Percentiles rank a stretch among this genome's conserved stretches.
Evolutionary conservation across 768 basidiomycete genomes (phyloP).

Genomic region (Boletus fagicola): DNA sequence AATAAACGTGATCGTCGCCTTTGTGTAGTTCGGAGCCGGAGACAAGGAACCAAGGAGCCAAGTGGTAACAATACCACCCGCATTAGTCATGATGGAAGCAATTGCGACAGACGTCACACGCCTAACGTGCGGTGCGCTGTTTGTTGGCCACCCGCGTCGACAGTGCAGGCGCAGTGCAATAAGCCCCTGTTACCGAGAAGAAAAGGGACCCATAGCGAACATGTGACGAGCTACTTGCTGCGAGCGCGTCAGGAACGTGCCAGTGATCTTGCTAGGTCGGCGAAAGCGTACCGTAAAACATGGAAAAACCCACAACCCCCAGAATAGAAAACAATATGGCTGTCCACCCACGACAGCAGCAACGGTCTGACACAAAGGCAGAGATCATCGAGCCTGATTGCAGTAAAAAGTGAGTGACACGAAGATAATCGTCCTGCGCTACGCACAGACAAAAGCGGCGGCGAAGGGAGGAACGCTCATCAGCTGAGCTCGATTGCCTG

Average conservation of each 20-base stretch:
- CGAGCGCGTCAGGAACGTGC: not conserved
- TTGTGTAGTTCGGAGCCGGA: conserved; percentile 47
- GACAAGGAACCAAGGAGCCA: conserved; percentile 57
- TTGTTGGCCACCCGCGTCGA: conserved; percentile 43
- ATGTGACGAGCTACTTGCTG: conserved; percentile 31
- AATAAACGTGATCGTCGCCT: conserved; percentile 41
- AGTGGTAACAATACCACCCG: conserved; percentile 58
- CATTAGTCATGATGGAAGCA: conserved; percentile 55
- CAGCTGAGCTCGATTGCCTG: conserved; percentile 52
- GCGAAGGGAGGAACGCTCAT: conserved; percentile 62
- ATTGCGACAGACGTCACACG: conserved; percentile 60
- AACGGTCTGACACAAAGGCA: conserved; percentile 53
- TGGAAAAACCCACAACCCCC: conserved; percentile 49
- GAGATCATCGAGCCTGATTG: conserved; percentile 37
- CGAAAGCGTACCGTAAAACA: conserved; percentile 48
- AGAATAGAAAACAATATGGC: conserved; percentile 33
- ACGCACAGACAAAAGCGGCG: conserved; percentile 46
- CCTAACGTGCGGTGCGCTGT: conserved; percentile 52
- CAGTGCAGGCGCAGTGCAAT: too few species aligned
- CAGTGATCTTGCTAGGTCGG: not conserved
- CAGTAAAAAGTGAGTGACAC: not conserved
- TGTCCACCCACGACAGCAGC: conserved; percentile 47
- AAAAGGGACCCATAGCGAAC: too few species aligned
- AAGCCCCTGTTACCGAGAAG: not conserved
- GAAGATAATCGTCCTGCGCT: not conserved